phyloP scores from a whole-genome alignment of 1,139 yeast species.

The Eremothecium gossypii region DNA sequence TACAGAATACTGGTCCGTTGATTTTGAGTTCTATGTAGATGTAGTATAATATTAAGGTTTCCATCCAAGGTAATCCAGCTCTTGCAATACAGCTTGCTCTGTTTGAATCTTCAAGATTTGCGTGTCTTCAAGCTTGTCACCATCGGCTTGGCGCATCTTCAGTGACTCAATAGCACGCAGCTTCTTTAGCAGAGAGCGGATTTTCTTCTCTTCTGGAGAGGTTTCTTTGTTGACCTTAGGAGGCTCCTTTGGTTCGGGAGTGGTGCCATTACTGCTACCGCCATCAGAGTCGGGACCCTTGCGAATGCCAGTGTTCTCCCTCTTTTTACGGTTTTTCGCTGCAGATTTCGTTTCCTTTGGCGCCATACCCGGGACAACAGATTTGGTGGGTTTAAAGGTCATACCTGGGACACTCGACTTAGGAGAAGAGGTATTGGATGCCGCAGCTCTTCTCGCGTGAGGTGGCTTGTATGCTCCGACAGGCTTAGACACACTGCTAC shows the following conservation, averaged over 20 bases:
- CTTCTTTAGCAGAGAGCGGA: constrained; percentile 82
- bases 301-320: constrained; percentile 41
- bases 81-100: constrained; percentile 69
- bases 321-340: constrained; percentile 68
- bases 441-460: constrained; percentile 62
- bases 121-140: constrained; percentile 85
- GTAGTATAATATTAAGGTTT: not conserved
- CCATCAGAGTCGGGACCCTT: constrained; percentile 22
- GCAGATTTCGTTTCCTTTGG: constrained; percentile 47
- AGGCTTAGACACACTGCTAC: constrained; percentile 41
- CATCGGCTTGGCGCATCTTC: constrained; percentile 74
- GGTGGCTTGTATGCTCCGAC: constrained; percentile 94
- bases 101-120: constrained; percentile 84
- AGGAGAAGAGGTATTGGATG: constrained; percentile 28
- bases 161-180: constrained; percentile 87
- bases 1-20: too few relatives aligned
- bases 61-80: constrained; percentile 61
- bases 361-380: constrained; percentile 36
- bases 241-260: constrained; percentile 6
- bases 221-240: constrained; percentile 16
- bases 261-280: constrained; percentile 3
- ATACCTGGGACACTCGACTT: constrained; percentile 17
- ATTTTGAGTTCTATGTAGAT: not conserved
- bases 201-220: constrained; percentile 72
- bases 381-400: constrained; percentile 25